Conservation (phyloP, 148 eudicot genomes). For the Diospyros lotus region DNA sequence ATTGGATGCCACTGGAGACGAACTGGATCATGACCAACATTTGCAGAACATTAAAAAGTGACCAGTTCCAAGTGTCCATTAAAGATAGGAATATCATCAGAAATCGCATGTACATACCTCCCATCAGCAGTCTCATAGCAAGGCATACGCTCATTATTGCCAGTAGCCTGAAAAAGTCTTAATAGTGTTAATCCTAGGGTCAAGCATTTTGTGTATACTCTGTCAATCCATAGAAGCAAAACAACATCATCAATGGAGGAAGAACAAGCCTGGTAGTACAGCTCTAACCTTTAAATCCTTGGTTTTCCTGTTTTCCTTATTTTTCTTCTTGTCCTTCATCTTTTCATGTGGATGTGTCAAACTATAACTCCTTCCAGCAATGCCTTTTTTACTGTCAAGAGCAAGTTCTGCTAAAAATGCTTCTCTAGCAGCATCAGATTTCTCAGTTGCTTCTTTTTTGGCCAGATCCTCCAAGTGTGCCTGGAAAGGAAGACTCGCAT, state of each 20-base stretch:
- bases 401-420: conserved; percentile 97
- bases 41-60: conserved; percentile 7
- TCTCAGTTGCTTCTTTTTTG: conserved; percentile 90
- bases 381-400: conserved; percentile 66
- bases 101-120: conserved; percentile 30
- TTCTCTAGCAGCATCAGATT: conserved; percentile 98
- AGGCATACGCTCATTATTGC: conserved; percentile 32
- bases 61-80: conserved; percentile 7
- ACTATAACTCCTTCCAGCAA: conserved; percentile 44
- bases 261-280: background rate
- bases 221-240: background rate
- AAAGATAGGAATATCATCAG: background rate
- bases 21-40: conserved; percentile 44
- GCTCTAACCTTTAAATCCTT: conserved; percentile 72
- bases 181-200: conserved; percentile 7
- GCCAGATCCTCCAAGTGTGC: conserved; percentile 86
- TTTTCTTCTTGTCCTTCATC: conserved; percentile 75
- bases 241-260: background rate
- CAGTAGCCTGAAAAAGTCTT: conserved; percentile 43
- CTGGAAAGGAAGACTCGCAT: conserved; percentile 29
- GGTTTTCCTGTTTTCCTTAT: conserved; percentile 54
- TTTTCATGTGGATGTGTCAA: conserved; percentile 62
- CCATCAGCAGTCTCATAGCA: conserved; percentile 39
- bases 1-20: conserved; percentile 33
- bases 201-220: conserved; percentile 2